A percentile compares a stretch with the other conserved stretches of the same genome.
Evolutionary conservation across 208 protist species (phyloP).

Genomic region (Acanthamoeba lenticulata): DNA sequence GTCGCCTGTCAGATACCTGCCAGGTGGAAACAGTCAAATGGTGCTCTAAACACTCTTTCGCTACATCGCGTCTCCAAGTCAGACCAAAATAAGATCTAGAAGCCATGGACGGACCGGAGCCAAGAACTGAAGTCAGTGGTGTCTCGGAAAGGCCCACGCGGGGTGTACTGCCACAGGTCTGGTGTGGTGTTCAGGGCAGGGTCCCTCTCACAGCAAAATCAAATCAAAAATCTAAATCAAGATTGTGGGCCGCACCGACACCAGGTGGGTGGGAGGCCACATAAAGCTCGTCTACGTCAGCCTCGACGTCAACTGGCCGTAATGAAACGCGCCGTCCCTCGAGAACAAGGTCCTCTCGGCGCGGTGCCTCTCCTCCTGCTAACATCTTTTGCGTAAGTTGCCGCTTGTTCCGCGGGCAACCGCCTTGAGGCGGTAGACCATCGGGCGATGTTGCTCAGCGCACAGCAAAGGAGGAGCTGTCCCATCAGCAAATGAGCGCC

Average conservation of each 20-base stretch:
- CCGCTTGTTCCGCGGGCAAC: too few species aligned
- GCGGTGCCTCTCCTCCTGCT: neutral
- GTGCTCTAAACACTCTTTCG: neutral
- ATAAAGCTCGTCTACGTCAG: neutral
- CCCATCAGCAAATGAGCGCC: too few species aligned
- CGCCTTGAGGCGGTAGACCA: too few species aligned
- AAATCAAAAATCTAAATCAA: neutral
- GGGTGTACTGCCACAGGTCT: constrained; percentile 20
- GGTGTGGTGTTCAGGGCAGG: neutral
- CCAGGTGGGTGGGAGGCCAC: neutral
- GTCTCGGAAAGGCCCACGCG: neutral
- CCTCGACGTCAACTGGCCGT: neutral
- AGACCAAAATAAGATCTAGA: neutral
- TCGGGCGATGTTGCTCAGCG: too few species aligned
- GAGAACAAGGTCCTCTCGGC: neutral
- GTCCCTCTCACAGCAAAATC: neutral
- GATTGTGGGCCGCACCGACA: neutral
- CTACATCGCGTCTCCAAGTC: too few species aligned
- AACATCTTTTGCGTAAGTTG: too few species aligned
- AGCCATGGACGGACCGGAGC: neutral
- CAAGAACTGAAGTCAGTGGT: neutral
- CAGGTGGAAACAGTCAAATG: neutral
- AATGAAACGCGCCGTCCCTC: neutral
- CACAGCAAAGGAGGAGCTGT: too few species aligned
- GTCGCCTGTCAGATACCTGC: neutral